Evolutionary conservation across 495 filamentous ascomycete genomes (phyloP), one percentile per base, ranked within the genome.

Genomic region (Aspergillus diversus): DNA sequence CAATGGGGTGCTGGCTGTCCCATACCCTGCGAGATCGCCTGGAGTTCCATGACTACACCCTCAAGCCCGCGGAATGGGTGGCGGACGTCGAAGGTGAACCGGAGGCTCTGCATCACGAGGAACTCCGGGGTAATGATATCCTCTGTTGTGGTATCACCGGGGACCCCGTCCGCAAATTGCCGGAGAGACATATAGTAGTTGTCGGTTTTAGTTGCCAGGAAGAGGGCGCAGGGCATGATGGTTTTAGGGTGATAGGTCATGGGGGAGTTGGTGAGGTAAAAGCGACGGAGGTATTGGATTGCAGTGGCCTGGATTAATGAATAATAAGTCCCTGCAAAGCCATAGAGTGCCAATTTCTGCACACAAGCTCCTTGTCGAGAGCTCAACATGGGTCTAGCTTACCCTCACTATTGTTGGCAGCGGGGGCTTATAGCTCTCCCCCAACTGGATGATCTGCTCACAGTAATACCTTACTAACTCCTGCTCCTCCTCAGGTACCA

Each of bases 191-290:
- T 85, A 72, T 93, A 92, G 71, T 88, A 83, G 67, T 90, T 90
- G 69, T 99, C 96, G 4, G 91, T 92, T 75, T 99, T 99, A 58
- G 87, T 92, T 27, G 90, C 92, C 62, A 99, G 87, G 82, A 94
- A 97, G 62, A 99, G 83, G 43, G 92, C 89, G 39, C 92, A 90
- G 33, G 89, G 86, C 67, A 96, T 86, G 72, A 99, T 93, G 59
- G 87, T 85, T 64, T 90, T 89, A 0, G 93, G 93, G 63, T 92
- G 90, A 72, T 97, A 96, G 42, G 93, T 97, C 89, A 98, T 94
- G 59, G 91, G 86, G 39, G 90, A 95, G 75, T 97, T 97, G 63
- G 89, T 91, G 31, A 97, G 84, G 77, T 97, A 99, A 82, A 99
- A 97, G 59, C 95, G 90, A 57, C 90, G 88, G 49, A 98, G 86